Percentiles rank a stretch among this genome's conserved stretches.
phyloP scores from a whole-genome alignment of 768 basidiomycete species.

The Boletales sp. region DNA sequence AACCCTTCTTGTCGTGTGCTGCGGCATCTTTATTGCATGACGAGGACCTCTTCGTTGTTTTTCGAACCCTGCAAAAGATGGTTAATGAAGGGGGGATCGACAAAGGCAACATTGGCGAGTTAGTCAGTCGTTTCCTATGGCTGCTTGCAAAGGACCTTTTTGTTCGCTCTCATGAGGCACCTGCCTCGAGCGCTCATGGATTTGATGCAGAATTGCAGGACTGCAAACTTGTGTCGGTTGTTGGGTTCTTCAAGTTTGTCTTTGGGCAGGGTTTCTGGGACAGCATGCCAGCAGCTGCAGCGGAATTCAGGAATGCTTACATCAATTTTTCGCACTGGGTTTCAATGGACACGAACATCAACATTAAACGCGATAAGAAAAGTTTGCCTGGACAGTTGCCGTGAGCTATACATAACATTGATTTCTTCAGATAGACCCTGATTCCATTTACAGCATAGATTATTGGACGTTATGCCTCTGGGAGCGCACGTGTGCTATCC shows the following conservation, averaged over 20 bases:
- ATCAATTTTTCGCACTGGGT: slow-evolving; percentile 13
- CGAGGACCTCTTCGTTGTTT: not conserved
- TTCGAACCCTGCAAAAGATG: not conserved
- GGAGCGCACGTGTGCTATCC: too few relatives aligned
- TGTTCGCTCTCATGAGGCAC: not conserved
- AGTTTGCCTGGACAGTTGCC: too few relatives aligned
- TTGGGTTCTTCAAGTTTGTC: slow-evolving; percentile 3
- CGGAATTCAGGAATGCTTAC: too few relatives aligned
- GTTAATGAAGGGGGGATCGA: slow-evolving; percentile 6
- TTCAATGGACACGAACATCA: not conserved
- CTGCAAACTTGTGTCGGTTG: slow-evolving; percentile 1
- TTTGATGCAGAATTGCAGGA: not conserved
- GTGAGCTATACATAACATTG: too few relatives aligned
- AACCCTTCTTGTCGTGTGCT: slow-evolving; percentile 6
- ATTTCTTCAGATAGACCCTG: too few relatives aligned
- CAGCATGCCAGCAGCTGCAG: not conserved
- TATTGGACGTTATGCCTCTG: too few relatives aligned
- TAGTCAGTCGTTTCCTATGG: slow-evolving; percentile 7
- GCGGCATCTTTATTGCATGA: not conserved
- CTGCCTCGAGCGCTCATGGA: not conserved
- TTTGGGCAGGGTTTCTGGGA: slow-evolving; percentile 1
- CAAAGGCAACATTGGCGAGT: slow-evolving; percentile 5
- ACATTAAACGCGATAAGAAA: too few relatives aligned
- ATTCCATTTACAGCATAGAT: too few relatives aligned
- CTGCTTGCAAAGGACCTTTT: slow-evolving; percentile 7